Base-by-base conservation (phyloP, 129 eudicot species). In the Escallonia herrerae region DNA sequence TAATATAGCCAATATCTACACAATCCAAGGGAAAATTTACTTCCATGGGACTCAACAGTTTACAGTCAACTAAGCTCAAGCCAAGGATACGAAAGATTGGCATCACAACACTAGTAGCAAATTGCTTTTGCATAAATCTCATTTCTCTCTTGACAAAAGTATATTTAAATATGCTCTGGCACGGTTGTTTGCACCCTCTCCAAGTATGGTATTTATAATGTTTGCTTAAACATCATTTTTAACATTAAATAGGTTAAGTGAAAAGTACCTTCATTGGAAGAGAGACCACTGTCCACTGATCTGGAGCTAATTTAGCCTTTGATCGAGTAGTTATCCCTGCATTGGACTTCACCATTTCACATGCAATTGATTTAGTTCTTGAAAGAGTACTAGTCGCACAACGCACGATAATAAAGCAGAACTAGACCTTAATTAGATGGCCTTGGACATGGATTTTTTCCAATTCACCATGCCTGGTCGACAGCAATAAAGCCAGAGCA, bases 301-400 rank as follows among this genome's bases (percentile, higher is more conserved):
- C 95, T 46, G 99, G 99, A 40, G 78, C 67, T 61, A 66, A 45
- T 85, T 84, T 89, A 69, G 99, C 79, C 78, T 84, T 85, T 45
- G 99, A 93, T 66, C 99, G 99, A 58, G 99, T 93, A 58, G 87
- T 89, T 60, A 93, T 93, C 51, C 99, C 95, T 69, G 90, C 86
- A 77, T 81, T 72, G 68, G 95, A 83, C 96, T 93, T 54, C 56
- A 76, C 47, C 42, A 77, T 51, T 64, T 50, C 46, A 44, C 44
- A 69, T 12, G 58, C 65, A 67, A 70, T 55, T 38, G 38, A 60
- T 66, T 64, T 15, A 74, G 76, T 62, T 67, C 46, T 68, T 15
- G 60, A 65, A 57, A 52, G 42, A 43, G 14, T 38, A 55, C 43
- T 6, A 70, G 43, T 37, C 49, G 45, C 48, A 67, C 48, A 65